A percentile compares a stretch with the other conserved stretches of the same genome.
Conservation (phyloP, 345 rosid genomes). For the Brassica rapa region DNA sequence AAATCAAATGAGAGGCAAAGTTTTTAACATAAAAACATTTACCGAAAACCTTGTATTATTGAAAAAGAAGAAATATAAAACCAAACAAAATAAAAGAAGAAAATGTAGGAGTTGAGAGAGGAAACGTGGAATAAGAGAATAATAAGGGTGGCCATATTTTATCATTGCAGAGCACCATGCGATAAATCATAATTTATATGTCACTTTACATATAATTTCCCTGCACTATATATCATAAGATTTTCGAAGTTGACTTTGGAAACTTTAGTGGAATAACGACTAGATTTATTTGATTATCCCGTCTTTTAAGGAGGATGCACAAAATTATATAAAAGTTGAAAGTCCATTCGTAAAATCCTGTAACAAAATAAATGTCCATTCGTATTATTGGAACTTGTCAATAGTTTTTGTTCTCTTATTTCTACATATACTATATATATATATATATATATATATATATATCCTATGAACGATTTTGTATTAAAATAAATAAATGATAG, state of each 20-base stretch:
- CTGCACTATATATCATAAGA: conserved; percentile 32
- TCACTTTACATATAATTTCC: conserved; percentile 23
- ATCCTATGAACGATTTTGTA: background rate
- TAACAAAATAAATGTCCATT: too few relatives aligned
- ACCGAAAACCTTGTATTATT: background rate
- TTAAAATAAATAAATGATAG: background rate
- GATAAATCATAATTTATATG: conserved; percentile 35
- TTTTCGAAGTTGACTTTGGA: conserved; percentile 40
- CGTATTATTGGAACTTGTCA: conserved; percentile 35
- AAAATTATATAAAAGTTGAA: conserved; percentile 36
- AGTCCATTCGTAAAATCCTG: conserved; percentile 16
- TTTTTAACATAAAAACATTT: background rate
- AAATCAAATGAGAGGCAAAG: background rate
- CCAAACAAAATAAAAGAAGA: background rate
- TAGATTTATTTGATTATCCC: conserved; percentile 18
- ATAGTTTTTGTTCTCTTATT: background rate
- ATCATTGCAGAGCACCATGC: conserved; percentile 39
- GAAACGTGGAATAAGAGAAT: conserved; percentile 27
- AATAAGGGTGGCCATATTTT: conserved; percentile 19
- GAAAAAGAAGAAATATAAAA: background rate
- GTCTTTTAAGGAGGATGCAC: conserved; percentile 36
- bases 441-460: background rate
- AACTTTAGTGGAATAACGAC: conserved; percentile 36
- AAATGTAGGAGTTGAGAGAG: conserved; percentile 7
- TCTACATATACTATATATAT: background rate